Evolutionary conservation across 768 basidiomycete genomes (phyloP), one percentile per base, ranked within the genome.

Genomic region (Russula virescens): DNA sequence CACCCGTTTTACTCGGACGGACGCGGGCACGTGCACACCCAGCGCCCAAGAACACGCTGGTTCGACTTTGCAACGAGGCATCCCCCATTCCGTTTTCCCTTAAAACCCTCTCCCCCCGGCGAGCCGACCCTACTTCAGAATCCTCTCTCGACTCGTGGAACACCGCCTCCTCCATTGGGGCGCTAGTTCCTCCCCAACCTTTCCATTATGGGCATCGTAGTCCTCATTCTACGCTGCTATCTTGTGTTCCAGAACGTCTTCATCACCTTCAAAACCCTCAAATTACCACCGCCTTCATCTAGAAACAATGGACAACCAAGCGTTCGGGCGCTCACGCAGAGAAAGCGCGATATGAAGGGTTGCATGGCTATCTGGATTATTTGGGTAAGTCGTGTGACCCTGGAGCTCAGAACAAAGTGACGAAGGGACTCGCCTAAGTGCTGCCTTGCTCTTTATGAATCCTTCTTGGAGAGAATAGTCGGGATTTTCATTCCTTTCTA

Each of bases 341-440:
- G 91, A 69, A 94, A 94, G 73, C 81, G 91, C 63, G 83, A 86
- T 69, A 87, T 94, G 81, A 94, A 94, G 72, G 90, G 91, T 21
- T 86, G 84, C 70, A 76, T 94, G 52, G 83, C 89, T 42, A 82
- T 93, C 16, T 94, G 92, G 92, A 79, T 90, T 47, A 84, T 94
- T 65, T 94, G 89, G 88, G 91, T 90, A 75, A 75, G 77, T 73
- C 56, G 47, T 34, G 50, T 46, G 60, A 54, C 25, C 50, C 35
- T 47, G 50, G 25, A 34, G 31, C 57, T 18, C 55, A 46, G 48
- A 58, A 42, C 43, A 59, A 68, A 67, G 60, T 69, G 53, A 38
- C 34, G 64, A 42, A 62, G 65, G 31, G 61, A 64, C 60, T 40
- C 49, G n/a, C n/a, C 25, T 9, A 66, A 91, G 89, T 84, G 81